Base-by-base conservation (phyloP, 1,139 yeast species). In the Magnusiomyces ingens region DNA sequence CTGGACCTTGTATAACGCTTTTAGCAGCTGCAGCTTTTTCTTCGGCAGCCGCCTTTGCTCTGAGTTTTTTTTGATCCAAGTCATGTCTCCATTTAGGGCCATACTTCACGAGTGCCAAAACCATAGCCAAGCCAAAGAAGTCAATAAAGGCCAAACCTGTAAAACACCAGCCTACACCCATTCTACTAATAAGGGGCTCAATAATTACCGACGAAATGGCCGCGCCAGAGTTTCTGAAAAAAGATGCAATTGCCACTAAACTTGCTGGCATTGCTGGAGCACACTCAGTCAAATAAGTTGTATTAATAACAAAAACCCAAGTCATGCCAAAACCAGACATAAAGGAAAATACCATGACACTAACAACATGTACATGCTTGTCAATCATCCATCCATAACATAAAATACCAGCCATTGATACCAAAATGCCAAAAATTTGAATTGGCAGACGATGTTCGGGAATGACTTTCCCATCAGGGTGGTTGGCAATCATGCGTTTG, bases 151-250 rank as follows among this genome's bases (percentile, higher is more conserved):
- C 82, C 26, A 79, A 64, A 0, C 82, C 82, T 0, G 82, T 78
- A 58, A 80, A 80, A 56, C 82, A 78, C 83, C 83, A 80, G 0
- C 83, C 84, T 57, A 71, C 71, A 0, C 82, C 82, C 77, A 80
- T 78, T 51, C 60, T 63, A 6, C 64, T 53, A 10, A 75, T 69
- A 12, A 80, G 58, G 18, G 64, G 69, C 4, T 75, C 72, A 22
- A 80, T 71, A 2, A 78, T 67, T 0, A 73, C 79, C 0, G 84
- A 76, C 26, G 82, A 74, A 0, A 79, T 70, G 1, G 83, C 82
- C 1, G 85, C 85, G 0, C 80, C 80, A 8, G 74, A 62, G 59
- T 80, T 80, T 60, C 85, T 69, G 65, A 78, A 74, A 55, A 78
- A 69, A 57, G 81, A 79, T 1, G 81, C 81, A 53, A 80, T 67